phyloP scores from a whole-genome alignment of 31 red algal genomes.

The Porphyra umbilicalis region DNA sequence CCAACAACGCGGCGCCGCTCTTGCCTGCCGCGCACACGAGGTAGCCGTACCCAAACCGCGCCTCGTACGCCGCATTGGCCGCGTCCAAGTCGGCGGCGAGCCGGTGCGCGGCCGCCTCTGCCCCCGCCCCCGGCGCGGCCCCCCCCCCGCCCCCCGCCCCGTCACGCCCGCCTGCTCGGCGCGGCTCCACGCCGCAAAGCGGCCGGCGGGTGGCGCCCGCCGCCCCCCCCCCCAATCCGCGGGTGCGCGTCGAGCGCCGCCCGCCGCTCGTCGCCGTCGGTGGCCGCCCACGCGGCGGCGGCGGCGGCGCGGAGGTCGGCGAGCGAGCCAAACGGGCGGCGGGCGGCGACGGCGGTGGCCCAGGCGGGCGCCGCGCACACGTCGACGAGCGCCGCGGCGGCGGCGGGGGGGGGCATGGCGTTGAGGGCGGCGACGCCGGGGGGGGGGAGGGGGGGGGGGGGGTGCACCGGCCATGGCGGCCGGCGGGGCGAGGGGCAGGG shows the following conservation, averaged over 20 bases:
- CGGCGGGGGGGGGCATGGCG: neutral
- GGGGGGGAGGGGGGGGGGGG: no score
- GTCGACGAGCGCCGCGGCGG: neutral
- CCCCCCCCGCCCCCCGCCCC: no score
- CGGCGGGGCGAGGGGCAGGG: no score
- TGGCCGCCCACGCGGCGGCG: neutral
- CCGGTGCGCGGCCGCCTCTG: no score
- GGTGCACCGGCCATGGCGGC: no score
- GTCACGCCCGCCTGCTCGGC: neutral
- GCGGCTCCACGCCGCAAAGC: neutral
- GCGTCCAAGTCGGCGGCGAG: neutral
- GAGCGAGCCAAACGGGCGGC: neutral
- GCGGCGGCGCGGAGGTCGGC: neutral
- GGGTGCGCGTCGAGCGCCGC: neutral
- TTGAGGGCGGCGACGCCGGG: neutral
- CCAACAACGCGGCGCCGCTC: neutral
- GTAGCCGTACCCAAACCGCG: neutral
- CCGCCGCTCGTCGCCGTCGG: neutral
- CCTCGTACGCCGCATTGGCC: neutral
- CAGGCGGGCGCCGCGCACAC: neutral
- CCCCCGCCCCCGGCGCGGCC: no score
- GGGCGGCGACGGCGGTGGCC: neutral
- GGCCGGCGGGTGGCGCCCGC: no score
- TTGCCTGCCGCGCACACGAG: neutral
- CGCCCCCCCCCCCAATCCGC: neutral